A percentile compares a stretch with the other conserved stretches of the same genome.
These are phyloP conservation scores for Schizosaccharomyces japonicus DNA, from an alignment of 805 yeast species.

Conservation along the genomic window DNA sequence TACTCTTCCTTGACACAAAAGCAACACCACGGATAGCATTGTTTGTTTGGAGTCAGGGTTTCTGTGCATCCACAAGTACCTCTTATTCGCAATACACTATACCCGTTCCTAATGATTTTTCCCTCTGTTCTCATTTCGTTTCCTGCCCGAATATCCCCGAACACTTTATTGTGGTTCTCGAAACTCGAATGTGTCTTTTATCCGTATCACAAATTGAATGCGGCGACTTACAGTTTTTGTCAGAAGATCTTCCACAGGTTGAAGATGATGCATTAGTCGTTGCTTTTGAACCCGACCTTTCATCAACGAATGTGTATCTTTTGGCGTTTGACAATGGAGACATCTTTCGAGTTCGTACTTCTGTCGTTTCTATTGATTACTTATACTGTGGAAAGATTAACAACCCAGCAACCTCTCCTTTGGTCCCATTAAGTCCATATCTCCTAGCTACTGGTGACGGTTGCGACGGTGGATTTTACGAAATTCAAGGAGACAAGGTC, in stretches of 20 bases:
- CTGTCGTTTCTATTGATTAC: neutral
- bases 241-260: neutral
- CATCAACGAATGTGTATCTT: neutral
- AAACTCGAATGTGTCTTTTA: neutral
- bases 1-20: neutral
- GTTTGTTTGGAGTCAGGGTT: neutral
- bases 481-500: neutral
- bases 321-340: neutral
- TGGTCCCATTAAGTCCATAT: neutral
- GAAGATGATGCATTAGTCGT: neutral
- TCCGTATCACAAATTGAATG: constrained; percentile 1
- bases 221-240: neutral
- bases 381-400: neutral
- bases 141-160: neutral
- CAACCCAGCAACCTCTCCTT: neutral
- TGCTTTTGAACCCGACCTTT: neutral
- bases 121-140: neutral
- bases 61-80: neutral
- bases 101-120: neutral
- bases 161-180: neutral
- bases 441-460: neutral
- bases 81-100: neutral
- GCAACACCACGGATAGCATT: neutral
- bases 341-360: neutral
- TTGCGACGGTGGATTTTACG: neutral